Percentiles rank a stretch among this genome's conserved stretches.
phyloP scores from a whole-genome alignment of 352 stramenopile species.

The Pythium scleroteichum region DNA sequence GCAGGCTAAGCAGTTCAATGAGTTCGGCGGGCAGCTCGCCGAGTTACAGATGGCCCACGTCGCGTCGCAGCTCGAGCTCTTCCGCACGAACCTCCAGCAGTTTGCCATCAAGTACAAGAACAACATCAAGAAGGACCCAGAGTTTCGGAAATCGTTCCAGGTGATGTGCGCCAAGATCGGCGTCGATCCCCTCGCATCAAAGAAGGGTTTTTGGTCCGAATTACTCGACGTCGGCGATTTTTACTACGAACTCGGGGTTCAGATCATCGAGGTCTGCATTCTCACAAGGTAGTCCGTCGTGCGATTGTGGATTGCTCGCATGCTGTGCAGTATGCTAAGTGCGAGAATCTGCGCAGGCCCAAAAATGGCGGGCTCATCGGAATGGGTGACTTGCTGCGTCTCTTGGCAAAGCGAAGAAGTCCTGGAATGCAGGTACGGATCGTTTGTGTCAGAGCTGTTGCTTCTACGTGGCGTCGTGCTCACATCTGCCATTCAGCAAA shows the following conservation, averaged over 20 bases:
- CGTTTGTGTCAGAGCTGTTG: neutral
- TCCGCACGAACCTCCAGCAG: conserved; percentile 90
- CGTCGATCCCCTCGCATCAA: conserved; percentile 96
- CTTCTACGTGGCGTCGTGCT: neutral
- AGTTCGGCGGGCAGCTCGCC: conserved; percentile 80
- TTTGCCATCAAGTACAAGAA: conserved; percentile 95
- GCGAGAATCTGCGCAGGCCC: conserved; percentile 31
- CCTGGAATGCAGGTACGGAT: conserved; percentile 51
- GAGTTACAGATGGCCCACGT: conserved; percentile 84
- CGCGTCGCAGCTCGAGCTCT: conserved; percentile 82
- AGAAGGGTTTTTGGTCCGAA: conserved; percentile 98
- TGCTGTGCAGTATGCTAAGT: conserved; percentile 2
- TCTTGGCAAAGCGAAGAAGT: conserved; percentile 72
- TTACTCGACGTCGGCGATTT: conserved; percentile 98
- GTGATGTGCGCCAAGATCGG: conserved; percentile 96
- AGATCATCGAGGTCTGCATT: conserved; percentile 98
- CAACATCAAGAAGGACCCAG: conserved; percentile 94
- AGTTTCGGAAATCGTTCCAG: conserved; percentile 94
- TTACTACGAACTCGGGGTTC: conserved; percentile 99
- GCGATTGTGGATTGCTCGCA: neutral
- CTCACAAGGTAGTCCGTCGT: conserved; percentile 67
- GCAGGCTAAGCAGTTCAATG: conserved; percentile 82
- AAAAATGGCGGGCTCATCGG: conserved; percentile 85
- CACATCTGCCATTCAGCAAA: conserved; percentile 37
- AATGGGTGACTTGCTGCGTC: conserved; percentile 74